phyloP scores from a whole-genome alignment of 140 eudicot species.

The Senecio squalidus region DNA sequence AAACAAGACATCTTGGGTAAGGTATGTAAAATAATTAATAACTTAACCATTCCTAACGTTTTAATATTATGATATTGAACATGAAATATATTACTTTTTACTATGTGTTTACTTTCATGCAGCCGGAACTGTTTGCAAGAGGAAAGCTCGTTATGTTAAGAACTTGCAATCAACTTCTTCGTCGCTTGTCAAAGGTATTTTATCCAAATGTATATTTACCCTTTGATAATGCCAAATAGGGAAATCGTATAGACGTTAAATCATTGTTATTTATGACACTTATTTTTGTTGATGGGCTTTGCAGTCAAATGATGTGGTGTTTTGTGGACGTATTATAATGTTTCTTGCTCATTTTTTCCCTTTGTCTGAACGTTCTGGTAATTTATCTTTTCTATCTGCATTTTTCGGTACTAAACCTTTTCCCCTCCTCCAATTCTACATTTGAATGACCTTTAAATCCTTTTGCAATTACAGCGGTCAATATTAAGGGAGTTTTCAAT shows the following conservation, averaged over 20 bases:
- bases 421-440: not conserved
- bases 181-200: slow-evolving; percentile 89
- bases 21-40: slow-evolving; percentile 37
- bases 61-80: not conserved
- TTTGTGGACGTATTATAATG: slow-evolving; percentile 97
- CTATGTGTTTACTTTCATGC: slow-evolving; percentile 9
- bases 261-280: not conserved
- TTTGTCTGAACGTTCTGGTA: slow-evolving; percentile 95
- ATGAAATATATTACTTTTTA: not conserved
- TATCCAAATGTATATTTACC: not conserved
- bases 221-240: not conserved
- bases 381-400: slow-evolving; percentile 5
- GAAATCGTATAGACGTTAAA: too few relatives aligned
- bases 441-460: slow-evolving; percentile 1
- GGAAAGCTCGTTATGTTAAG: slow-evolving; percentile 99
- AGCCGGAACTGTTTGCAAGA: slow-evolving; percentile 96
- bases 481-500: slow-evolving; percentile 94
- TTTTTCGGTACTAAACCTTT: not conserved
- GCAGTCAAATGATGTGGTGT: slow-evolving; percentile 93
- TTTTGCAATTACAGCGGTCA: slow-evolving; percentile 64
- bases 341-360: slow-evolving; percentile 99
- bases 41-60: not conserved
- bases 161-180: slow-evolving; percentile 98
- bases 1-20: slow-evolving; percentile 95
- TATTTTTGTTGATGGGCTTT: slow-evolving; percentile 2